These are phyloP conservation scores for Umbelopsis sp. DNA, from an alignment of 192 early-diverging fungal species.

Conservation along the genomic window DNA sequence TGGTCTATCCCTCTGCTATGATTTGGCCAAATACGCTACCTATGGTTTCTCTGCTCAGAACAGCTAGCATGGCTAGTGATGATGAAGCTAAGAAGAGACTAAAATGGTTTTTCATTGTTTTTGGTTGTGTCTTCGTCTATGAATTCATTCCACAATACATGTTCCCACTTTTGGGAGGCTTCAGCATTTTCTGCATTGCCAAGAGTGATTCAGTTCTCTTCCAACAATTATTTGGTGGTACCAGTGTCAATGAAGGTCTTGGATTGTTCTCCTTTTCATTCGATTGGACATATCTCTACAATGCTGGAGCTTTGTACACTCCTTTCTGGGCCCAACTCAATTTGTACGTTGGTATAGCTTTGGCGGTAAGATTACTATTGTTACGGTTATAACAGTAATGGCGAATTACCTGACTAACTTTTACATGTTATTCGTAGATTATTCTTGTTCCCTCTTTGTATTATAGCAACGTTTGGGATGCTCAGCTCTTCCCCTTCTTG, in stretches of 20 bases:
- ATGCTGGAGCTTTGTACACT: constrained; percentile 46
- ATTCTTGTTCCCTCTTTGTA: constrained; percentile 54
- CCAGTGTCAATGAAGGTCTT: constrained; percentile 36
- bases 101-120: constrained; percentile 36
- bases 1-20: constrained; percentile 57
- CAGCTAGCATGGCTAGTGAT: constrained; percentile 30
- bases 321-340: constrained; percentile 74
- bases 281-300: constrained; percentile 46
- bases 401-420: neutral
- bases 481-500: constrained; percentile 54
- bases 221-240: constrained; percentile 39
- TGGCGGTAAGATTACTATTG: neutral
- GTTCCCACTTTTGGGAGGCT: constrained; percentile 38
- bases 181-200: constrained; percentile 44
- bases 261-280: constrained; percentile 44
- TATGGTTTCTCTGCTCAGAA: constrained; percentile 48
- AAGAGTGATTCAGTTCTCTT: constrained; percentile 30
- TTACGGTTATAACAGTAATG: no score
- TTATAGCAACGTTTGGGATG: constrained; percentile 57
- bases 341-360: constrained; percentile 61
- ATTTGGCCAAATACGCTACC: constrained; percentile 56
- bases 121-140: constrained; percentile 30
- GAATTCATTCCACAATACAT: constrained; percentile 45
- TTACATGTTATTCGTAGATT: neutral
- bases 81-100: constrained; percentile 24